phyloP scores from a whole-genome alignment of 1,284 basidiomycete species.

The Lignosus rhinocerotis region DNA sequence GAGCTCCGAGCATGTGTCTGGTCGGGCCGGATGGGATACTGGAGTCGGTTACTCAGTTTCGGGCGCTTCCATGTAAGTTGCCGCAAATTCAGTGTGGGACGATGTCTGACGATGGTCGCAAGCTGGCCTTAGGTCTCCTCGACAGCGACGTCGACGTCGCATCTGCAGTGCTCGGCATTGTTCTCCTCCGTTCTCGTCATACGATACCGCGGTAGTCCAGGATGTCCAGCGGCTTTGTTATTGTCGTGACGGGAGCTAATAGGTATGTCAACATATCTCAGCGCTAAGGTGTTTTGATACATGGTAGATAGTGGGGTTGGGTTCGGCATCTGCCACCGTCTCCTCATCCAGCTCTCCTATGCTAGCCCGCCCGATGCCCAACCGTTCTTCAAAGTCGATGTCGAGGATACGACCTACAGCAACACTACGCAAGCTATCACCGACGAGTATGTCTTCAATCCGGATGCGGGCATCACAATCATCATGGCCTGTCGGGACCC shows the following conservation, averaged over 20 bases:
- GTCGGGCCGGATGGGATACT: neutral
- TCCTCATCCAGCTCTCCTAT: constrained; percentile 70
- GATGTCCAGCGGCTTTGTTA: neutral
- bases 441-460: constrained; percentile 6
- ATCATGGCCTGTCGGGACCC: constrained; percentile 82
- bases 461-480: constrained; percentile 60
- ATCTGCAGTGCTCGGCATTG: neutral
- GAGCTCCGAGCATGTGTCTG: too few species aligned
- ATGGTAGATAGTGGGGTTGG: constrained; percentile 70
- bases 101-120: neutral
- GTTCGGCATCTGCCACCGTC: constrained; percentile 81
- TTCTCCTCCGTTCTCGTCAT: neutral
- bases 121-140: neutral
- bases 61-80: too few species aligned
- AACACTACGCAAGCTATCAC: neutral
- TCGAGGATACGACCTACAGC: neutral
- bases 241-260: constrained; percentile 1
- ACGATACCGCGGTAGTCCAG: too few species aligned
- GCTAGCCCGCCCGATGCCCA: constrained; percentile 48
- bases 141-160: neutral
- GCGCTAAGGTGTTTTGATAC: neutral
- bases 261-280: neutral
- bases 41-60: neutral
- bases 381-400: constrained; percentile 39
- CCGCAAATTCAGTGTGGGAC: neutral